Base-by-base conservation (phyloP, 1,284 basidiomycete genomes). In the Cutaneotrichosporon sp. region DNA sequence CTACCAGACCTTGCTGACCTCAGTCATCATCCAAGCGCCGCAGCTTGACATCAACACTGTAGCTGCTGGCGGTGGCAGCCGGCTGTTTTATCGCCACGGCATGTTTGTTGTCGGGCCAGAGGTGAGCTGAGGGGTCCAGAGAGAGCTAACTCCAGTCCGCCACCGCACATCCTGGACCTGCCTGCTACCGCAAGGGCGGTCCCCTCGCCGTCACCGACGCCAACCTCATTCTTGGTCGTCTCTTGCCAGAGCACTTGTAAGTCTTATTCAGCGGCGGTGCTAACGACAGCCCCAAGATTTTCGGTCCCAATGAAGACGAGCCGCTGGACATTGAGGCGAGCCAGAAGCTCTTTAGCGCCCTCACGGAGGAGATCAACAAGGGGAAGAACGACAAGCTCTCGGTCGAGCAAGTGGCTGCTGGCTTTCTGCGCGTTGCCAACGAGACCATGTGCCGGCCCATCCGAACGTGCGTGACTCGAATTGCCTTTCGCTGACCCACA, bases 11-110 rank as follows among this genome's bases (percentile, higher is more conserved):
- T 23, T 5, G n/a, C 50, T 51, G 42, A 56, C 1, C 84, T 9
- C 85, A 86, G 1, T 59, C 10, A 56, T 56, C 35, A 88, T 94
- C 49, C 87, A 90, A 65, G 85, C 84, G 4, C 88, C 89, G 0
- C 89, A 92, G 67, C 51, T 62, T 2, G 57, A 59, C 44, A 62
- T 62, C 55, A 65, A 67, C 51, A 69, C 67, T 20, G 69, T 71
- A 22, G 73, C 72, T 7, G 72, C 72, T 1, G 73, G 72, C 5
- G 73, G 73, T 44, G 73, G 73, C 2, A 68, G 65, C 1, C 56
- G 65, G 4, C 57, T 75, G 12, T 68, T 67, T 30, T 75, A 64
- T 59, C 51, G 62, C 21, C 73, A 74, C 54, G 70, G 72, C 15
- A 53, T 62, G 57, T 57, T 62, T 17, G 52, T 52, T 22, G 60